phyloP scores from a whole-genome alignment of 768 basidiomycete species.

The Leccinum barrowsii region DNA sequence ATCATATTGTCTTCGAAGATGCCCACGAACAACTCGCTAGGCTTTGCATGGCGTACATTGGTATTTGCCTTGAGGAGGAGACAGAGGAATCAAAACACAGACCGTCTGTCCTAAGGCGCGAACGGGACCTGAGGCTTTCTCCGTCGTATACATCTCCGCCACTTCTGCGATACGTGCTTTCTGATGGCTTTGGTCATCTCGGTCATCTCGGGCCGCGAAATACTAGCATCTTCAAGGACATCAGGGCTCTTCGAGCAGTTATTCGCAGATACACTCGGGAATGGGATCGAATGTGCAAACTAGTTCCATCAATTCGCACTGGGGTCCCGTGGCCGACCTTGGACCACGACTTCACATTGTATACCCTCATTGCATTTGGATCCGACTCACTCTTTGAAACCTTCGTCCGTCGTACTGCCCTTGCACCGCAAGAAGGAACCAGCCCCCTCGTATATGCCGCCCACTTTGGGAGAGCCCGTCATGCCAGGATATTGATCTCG shows the following conservation, averaged over 20 bases:
- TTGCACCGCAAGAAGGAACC: not conserved
- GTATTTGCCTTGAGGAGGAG: constrained; percentile 6
- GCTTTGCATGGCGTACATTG: constrained; percentile 10
- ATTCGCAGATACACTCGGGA: not conserved
- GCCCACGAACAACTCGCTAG: constrained; percentile 6
- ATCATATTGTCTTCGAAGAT: constrained; percentile 10
- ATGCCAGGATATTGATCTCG: not conserved
- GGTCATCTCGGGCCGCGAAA: not conserved
- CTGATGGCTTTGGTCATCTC: constrained; percentile 10
- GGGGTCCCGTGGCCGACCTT: constrained; percentile 4
- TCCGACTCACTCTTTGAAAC: not conserved
- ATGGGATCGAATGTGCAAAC: constrained; percentile 1
- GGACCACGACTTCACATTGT: constrained; percentile 1
- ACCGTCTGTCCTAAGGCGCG: not conserved
- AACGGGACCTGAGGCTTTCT: not conserved
- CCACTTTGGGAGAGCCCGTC: not conserved
- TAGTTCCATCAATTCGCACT: not conserved
- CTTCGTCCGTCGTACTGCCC: not conserved
- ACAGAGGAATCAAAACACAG: not conserved
- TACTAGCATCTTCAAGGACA: not conserved
- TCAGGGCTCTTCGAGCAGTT: not conserved
- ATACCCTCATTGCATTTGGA: constrained; percentile 5
- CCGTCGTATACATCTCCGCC: not conserved
- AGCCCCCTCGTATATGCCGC: constrained; percentile 11
- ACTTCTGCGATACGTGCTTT: constrained; percentile 10